A percentile compares a stretch with the other conserved stretches of the same genome.
phyloP scores from a whole-genome alignment of 768 basidiomycete genomes.

The Suillus weaverae region DNA sequence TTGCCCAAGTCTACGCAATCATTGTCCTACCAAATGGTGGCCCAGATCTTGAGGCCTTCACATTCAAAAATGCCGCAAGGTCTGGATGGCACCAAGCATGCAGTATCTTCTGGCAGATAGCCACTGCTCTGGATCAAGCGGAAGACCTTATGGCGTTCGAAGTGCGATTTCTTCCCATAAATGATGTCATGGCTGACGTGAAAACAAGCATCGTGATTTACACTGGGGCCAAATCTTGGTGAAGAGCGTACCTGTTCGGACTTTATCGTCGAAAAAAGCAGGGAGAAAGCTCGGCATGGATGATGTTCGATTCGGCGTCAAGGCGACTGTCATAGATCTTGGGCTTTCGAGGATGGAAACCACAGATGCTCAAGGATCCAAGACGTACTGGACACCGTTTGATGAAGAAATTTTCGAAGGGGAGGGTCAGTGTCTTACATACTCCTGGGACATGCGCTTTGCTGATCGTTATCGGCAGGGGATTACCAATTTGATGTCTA shows the following conservation, averaged over 20 bases:
- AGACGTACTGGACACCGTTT: slow-evolving; percentile 73
- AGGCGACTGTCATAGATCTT: slow-evolving; percentile 89
- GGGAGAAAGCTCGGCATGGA: slow-evolving; percentile 56
- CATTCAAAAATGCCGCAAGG: slow-evolving; percentile 57
- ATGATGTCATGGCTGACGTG: slow-evolving; percentile 6
- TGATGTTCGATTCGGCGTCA: slow-evolving; percentile 61
- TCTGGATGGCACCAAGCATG: slow-evolving; percentile 84
- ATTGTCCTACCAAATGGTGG: slow-evolving; percentile 91
- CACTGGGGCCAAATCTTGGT: slow-evolving; percentile 97
- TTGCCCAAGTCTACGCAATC: slow-evolving; percentile 83
- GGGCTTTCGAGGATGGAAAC: slow-evolving; percentile 86
- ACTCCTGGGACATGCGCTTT: not conserved
- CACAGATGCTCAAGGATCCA: slow-evolving; percentile 44
- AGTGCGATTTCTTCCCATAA: slow-evolving; percentile 45
- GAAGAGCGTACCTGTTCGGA: slow-evolving; percentile 46
- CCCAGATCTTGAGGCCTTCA: slow-evolving; percentile 84
- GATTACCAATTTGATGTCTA: slow-evolving; percentile 97
- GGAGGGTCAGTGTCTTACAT: slow-evolving; percentile 54
- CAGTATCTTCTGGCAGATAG: slow-evolving; percentile 89
- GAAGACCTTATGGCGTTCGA: slow-evolving; percentile 85
- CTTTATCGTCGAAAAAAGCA: slow-evolving; percentile 36
- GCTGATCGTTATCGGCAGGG: slow-evolving; percentile 42
- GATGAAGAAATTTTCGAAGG: slow-evolving; percentile 93
- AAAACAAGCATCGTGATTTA: slow-evolving; percentile 88
- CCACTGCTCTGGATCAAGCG: slow-evolving; percentile 71